These are phyloP conservation scores for Phytopythium mirpurense DNA, from an alignment of 352 stramenopile genomes.

Conservation along the genomic window DNA sequence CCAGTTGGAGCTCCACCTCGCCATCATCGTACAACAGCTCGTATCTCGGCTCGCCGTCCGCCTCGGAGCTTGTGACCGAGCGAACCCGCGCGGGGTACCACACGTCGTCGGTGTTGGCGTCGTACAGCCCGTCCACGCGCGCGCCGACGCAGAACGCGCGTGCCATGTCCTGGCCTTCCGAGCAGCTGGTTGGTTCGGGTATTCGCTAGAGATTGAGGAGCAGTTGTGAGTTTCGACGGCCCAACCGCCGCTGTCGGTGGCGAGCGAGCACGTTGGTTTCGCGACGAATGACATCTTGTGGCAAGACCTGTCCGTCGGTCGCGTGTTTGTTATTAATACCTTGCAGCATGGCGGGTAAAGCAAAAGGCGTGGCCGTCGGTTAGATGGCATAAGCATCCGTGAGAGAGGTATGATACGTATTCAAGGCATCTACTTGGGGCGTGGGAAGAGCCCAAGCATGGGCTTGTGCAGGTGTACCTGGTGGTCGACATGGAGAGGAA, in stretches of 20 bases:
- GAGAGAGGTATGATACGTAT: not conserved
- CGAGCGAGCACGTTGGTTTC: not conserved
- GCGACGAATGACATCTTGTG: not conserved
- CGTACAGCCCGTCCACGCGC: constrained; percentile 77
- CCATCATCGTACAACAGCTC: constrained; percentile 77
- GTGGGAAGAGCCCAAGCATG: no score
- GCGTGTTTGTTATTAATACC: constrained; percentile 2
- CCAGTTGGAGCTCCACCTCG: constrained; percentile 47
- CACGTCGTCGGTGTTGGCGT: constrained; percentile 71
- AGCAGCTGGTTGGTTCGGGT: not conserved
- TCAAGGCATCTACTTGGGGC: no score
- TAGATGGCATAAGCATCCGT: not conserved
- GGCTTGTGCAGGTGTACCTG: not conserved
- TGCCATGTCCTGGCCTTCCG: constrained; percentile 6
- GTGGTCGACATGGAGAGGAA: not conserved
- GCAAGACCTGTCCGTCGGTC: not conserved
- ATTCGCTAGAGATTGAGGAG: not conserved
- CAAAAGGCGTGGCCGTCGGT: not conserved
- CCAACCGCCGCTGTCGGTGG: constrained; percentile 1
- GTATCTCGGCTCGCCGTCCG: constrained; percentile 17
- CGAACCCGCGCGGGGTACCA: constrained; percentile 67
- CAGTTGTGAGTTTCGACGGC: constrained; percentile 2
- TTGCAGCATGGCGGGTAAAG: not conserved
- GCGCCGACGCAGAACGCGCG: constrained; percentile 30
- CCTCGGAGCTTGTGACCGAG: constrained; percentile 19